Conservation (phyloP, 2,329 filamentous ascomycete species). For the Phyllosticta citrichinensis region DNA sequence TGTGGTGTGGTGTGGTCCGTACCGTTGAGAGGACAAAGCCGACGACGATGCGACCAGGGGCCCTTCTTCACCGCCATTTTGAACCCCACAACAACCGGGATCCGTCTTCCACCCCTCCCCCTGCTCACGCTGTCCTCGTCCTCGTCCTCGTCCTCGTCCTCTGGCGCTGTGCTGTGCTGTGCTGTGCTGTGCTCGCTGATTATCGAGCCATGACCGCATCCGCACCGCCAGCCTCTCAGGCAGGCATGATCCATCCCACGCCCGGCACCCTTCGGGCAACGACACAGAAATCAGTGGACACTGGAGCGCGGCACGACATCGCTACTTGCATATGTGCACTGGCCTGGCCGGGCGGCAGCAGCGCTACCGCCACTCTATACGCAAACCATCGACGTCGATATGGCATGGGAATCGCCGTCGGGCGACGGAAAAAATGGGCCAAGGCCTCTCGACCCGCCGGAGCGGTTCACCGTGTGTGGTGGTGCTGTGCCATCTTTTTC, state of each 20-base stretch:
- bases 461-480: background rate
- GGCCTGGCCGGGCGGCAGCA: background rate
- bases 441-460: background rate
- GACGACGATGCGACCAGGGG: background rate
- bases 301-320: slow-evolving; percentile 10
- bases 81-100: slow-evolving; percentile 8
- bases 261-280: background rate
- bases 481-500: background rate
- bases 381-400: background rate
- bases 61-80: slow-evolving; percentile 10
- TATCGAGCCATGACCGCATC: background rate
- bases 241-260: slow-evolving; percentile 7
- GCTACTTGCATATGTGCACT: slow-evolving; percentile 10
- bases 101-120: slow-evolving; percentile 5
- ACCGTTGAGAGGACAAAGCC: no score
- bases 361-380: background rate
- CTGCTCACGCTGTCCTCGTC: background rate
- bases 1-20: no score
- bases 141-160: no score
- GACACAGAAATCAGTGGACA: background rate
- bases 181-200: background rate
- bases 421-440: background rate
- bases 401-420: background rate
- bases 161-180: no score
- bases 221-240: no score